Conservation (phyloP, 1,139 yeast species). For the Suhomyces anneliseae region DNA sequence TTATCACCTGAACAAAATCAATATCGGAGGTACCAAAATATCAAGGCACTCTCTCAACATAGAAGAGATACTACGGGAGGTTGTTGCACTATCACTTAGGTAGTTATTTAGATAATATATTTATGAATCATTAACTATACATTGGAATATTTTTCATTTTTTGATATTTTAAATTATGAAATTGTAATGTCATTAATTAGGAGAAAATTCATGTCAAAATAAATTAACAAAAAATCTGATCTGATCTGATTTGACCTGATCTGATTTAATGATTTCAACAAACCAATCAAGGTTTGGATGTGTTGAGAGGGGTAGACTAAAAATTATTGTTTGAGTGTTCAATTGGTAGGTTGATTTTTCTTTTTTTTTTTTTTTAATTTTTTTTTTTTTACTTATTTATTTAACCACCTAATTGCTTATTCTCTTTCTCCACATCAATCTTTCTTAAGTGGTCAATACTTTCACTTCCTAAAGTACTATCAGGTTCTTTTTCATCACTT, state of each 20-base stretch:
- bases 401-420: conserved; percentile 38
- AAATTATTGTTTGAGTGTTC: too few relatives aligned
- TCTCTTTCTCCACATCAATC: conserved; percentile 39
- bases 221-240: background rate
- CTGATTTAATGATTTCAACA: too few relatives aligned
- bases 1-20: conserved; percentile 49
- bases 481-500: conserved; percentile 55
- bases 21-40: conserved; percentile 33
- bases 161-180: background rate
- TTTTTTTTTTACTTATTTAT: background rate
- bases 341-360: too few relatives aligned
- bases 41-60: conserved; percentile 14
- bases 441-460: conserved; percentile 38
- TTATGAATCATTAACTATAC: background rate
- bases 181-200: too few relatives aligned
- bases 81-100: conserved; percentile 42
- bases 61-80: conserved; percentile 19
- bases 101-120: too few relatives aligned
- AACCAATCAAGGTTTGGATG: too few relatives aligned
- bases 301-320: too few relatives aligned
- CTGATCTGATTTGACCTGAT: background rate
- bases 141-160: background rate
- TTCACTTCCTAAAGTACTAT: conserved; percentile 37
- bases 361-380: background rate
- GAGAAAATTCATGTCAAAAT: background rate